These are phyloP conservation scores for Tolypocladium nubicola DNA, from an alignment of 2,329 filamentous ascomycete species.

Conservation along the genomic window DNA sequence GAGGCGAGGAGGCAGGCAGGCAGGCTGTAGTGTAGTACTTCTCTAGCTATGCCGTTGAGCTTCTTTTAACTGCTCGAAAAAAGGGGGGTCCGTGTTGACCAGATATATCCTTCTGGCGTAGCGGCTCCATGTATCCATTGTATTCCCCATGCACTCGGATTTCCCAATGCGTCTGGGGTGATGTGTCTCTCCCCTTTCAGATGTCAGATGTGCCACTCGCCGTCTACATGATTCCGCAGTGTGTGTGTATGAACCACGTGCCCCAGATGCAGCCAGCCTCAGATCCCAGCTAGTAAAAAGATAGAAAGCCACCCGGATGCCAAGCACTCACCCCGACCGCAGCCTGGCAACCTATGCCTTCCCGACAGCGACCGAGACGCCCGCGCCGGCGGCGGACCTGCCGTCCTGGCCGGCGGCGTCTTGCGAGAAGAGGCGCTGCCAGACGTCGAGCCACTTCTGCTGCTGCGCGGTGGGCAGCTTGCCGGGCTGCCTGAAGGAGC, in stretches of 20 bases:
- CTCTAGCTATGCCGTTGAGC: neutral
- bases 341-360: constrained; percentile 15
- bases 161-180: neutral
- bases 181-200: neutral
- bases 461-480: constrained; percentile 55
- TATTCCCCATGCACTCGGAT: neutral
- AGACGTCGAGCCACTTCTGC: constrained; percentile 63
- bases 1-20: constrained; percentile 27
- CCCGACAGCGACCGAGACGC: constrained; percentile 11
- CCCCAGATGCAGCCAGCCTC: neutral
- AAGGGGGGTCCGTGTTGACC: neutral
- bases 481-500: constrained; percentile 58
- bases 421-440: constrained; percentile 58
- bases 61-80: neutral
- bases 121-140: neutral
- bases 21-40: neutral
- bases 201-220: neutral
- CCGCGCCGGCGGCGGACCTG: constrained; percentile 32
- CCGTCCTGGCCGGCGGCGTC: constrained; percentile 27
- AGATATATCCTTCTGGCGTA: neutral
- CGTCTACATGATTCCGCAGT: neutral
- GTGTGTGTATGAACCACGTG: neutral
- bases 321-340: neutral
- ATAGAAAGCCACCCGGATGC: neutral
- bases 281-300: neutral